A percentile compares a stretch with the other conserved stretches of the same genome.
phyloP scores from a whole-genome alignment of 164 flowering plant genomes.

The Magnolia changhungtana region DNA sequence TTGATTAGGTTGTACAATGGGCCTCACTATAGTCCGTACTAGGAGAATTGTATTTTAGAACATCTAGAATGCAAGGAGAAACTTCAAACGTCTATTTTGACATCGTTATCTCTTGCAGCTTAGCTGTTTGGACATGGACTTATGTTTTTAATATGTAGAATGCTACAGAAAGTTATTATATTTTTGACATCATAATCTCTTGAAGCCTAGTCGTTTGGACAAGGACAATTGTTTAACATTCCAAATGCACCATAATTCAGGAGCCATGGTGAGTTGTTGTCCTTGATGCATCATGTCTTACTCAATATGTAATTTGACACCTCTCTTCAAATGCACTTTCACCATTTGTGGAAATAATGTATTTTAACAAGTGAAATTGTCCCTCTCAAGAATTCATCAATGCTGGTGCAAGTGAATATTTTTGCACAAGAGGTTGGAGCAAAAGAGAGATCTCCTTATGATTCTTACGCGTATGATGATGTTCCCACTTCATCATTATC shows the following conservation, averaged over 20 bases:
- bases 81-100: background rate
- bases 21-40: background rate
- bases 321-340: slow-evolving; percentile 11
- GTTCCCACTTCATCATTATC: slow-evolving; percentile 48
- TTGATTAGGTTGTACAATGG: background rate
- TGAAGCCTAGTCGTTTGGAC: slow-evolving; percentile 4
- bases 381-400: slow-evolving; percentile 20
- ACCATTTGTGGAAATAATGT: background rate
- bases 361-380: background rate
- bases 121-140: background rate
- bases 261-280: slow-evolving; percentile 39
- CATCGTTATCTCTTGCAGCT: slow-evolving; percentile 20
- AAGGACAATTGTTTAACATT: slow-evolving; percentile 5
- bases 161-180: background rate
- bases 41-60: background rate
- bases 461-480: slow-evolving; percentile 37
- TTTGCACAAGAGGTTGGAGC: slow-evolving; percentile 61
- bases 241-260: slow-evolving; percentile 33
- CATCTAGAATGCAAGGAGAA: background rate
- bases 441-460: slow-evolving; percentile 56
- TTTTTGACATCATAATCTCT: slow-evolving; percentile 12
- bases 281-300: background rate
- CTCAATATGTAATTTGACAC: background rate
- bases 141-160: background rate
- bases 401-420: slow-evolving; percentile 41